phyloP scores from a whole-genome alignment of 2,329 filamentous ascomycete genomes.

The Paecilomyces variotii region DNA sequence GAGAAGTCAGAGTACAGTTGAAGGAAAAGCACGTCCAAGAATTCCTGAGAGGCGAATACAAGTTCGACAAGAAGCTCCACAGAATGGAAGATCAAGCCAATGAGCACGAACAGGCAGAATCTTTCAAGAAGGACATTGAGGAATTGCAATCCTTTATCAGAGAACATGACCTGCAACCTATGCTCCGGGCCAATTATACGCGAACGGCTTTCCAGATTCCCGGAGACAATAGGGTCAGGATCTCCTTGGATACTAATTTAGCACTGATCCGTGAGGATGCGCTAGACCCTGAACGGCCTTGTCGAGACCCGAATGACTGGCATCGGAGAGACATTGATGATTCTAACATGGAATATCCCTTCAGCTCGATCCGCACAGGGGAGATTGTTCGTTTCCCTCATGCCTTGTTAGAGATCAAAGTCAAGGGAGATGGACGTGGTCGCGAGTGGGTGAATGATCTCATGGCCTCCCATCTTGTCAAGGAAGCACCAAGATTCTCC shows the following conservation, averaged over 20 bases:
- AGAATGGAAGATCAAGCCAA: slow-evolving; percentile 75
- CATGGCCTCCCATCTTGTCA: slow-evolving; percentile 86
- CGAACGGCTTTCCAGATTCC: slow-evolving; percentile 96
- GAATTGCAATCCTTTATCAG: slow-evolving; percentile 75
- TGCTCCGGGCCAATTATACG: slow-evolving; percentile 85
- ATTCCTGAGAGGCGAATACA: slow-evolving; percentile 80
- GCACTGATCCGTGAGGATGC: slow-evolving; percentile 72
- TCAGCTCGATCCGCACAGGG: slow-evolving; percentile 76
- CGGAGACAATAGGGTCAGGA: slow-evolving; percentile 77
- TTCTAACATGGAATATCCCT: slow-evolving; percentile 74
- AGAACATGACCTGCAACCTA: slow-evolving; percentile 68
- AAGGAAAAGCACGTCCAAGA: slow-evolving; percentile 91
- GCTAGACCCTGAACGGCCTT: slow-evolving; percentile 75
- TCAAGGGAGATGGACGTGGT: slow-evolving; percentile 55
- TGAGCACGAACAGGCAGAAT: slow-evolving; percentile 56
- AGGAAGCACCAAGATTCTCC: slow-evolving; percentile 82
- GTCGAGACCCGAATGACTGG: slow-evolving; percentile 81
- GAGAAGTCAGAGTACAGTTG: slow-evolving; percentile 72
- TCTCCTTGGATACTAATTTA: slow-evolving; percentile 87
- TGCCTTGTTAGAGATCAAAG: slow-evolving; percentile 85
- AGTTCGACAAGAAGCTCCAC: slow-evolving; percentile 80
- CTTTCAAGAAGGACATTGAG: slow-evolving; percentile 63
- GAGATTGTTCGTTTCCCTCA: slow-evolving; percentile 89
- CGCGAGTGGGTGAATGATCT: slow-evolving; percentile 85
- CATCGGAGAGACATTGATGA: slow-evolving; percentile 86